Base-by-base conservation (phyloP, 2,329 filamentous ascomycete genomes). In the Fusarium sp. region DNA sequence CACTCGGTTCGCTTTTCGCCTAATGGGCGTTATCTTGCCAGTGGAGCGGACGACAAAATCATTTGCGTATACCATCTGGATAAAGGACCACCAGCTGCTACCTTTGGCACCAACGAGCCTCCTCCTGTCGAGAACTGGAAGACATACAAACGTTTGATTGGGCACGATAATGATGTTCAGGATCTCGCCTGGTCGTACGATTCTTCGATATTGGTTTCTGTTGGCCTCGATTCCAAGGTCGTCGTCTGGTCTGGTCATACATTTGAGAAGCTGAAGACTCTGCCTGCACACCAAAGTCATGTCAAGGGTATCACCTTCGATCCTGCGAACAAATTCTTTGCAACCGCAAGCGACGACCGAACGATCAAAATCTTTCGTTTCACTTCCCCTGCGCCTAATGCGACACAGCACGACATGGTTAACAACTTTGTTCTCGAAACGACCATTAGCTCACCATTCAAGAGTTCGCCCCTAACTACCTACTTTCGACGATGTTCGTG, bases 271-370 rank as follows among this genome's bases (percentile, higher is more conserved):
- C 88, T 99, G 74, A 98, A 98, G 87, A 95, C 94, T 7, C 85
- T 99, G 10, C 91, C 94, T 5, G 92, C 95, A 65, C 96, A 99
- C 82, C 94, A 97, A 81, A 98, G 94, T 80, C 97, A 98, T 80
- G 96, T 99, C 84, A 99, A 99, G 82, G 96, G 97, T 70, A 97
- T 99, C 77, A 97, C 95, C 0, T 99, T 99, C 79, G 96, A 99
- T 79, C 96, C 96, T 2, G 96, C 96, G 45, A 98, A 98, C 85
- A 99, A 98, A 80, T 99, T 97, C 85, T 99, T 99, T 82, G 96
- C 97, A 21, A 99, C 97, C 1, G 95, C 97, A 5, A 97, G 94
- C 83, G 96, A 99, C 81, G 96, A 99, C 82, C 91, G 96, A 66
- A 95, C 94, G 5, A 97, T 99, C 82, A 97, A 97, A 81, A 94